phyloP scores from a whole-genome alignment of 108 stramenopile genomes.

The Nitzschia palea region DNA sequence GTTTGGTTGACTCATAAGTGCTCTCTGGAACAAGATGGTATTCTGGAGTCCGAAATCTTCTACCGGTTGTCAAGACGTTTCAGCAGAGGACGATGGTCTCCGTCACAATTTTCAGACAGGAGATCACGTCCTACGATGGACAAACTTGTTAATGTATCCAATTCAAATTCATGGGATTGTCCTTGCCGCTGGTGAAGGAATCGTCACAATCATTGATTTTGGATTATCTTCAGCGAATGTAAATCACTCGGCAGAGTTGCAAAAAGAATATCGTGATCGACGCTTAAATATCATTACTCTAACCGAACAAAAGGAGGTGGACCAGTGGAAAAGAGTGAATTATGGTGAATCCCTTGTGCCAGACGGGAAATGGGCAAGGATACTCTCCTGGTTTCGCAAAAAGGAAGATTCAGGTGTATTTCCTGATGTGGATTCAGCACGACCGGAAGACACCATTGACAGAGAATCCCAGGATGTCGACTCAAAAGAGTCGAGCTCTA shows the following conservation, averaged over 20 bases:
- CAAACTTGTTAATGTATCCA: conserved; percentile 46
- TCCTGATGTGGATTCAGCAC: too few relatives aligned
- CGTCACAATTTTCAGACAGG: conserved; percentile 54
- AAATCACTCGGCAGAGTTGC: conserved; percentile 12
- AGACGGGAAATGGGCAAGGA: conserved; percentile 5
- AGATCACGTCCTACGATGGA: conserved; percentile 63
- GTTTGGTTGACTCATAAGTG: too few relatives aligned
- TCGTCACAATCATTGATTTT: conserved; percentile 52
- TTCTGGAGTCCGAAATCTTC: not conserved
- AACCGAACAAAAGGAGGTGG: conserved; percentile 8
- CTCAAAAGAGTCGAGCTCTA: too few relatives aligned
- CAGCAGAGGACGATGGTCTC: not conserved
- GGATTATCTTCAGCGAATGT: conserved; percentile 37
- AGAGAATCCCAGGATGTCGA: too few relatives aligned
- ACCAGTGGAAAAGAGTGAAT: conserved; percentile 26
- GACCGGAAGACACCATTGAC: too few relatives aligned
- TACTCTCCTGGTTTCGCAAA: conserved; percentile 4
- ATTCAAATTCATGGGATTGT: conserved; percentile 67
- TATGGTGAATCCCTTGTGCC: conserved; percentile 10
- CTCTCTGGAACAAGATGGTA: not conserved
- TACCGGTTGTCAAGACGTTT: not conserved
- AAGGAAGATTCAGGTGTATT: too few relatives aligned
- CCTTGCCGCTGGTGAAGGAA: conserved; percentile 13
- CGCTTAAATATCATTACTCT: conserved; percentile 15
- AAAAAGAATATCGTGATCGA: conserved; percentile 7